Evolutionary conservation across 352 stramenopile species (phyloP), one percentile per base, ranked within the genome.

Genomic region (Aphanomyces euteiches): DNA sequence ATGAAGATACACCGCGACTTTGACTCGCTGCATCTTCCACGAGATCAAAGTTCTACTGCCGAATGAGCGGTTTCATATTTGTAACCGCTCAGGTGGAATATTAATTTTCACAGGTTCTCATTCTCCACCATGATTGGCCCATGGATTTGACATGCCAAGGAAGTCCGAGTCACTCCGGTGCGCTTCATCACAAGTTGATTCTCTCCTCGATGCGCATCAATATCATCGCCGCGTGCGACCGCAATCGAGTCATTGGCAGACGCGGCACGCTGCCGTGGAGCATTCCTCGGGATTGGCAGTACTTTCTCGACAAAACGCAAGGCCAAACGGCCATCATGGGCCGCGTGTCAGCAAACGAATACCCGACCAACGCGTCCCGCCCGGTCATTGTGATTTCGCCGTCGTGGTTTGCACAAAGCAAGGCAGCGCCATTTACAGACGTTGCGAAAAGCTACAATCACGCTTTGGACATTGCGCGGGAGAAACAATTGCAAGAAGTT

Each of bases 221-320:
- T 15, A 61, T 93, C 41, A 87, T 93, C 61, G 81, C 79, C 15
- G 85, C 85, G 6, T 90, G 82, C 67, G 85, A 83, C 43, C 58
- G 90, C 7, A 88, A 93, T 73, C 77, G 81, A 54, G 81, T 82
- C 45, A 93, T 91, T 61, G 85, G 85, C 7, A 73, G 70, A 36
- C 61, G 73, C 19, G 85, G 83, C 4, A 74, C 60, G 19, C 70
- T 91, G 47, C 85, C 85, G 21, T 93, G 85, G 85, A 65, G 68
- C 15, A 56, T 93, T 17, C 81, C 85, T 12, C 75, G 74, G 2
- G 85, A 93, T 66, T 93, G 85, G 85, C 61, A 80, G 10, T 93
- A 86, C 73, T 92, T 92, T 73, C 77, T 73, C 53, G 83, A 80
- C 7, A 69, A 73, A 4, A 89, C 82, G 41, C 73, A 66, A 13